Evolutionary conservation across 2,329 filamentous ascomycete genomes (phyloP).

Genomic region (Calonectria pauciramosa): DNA sequence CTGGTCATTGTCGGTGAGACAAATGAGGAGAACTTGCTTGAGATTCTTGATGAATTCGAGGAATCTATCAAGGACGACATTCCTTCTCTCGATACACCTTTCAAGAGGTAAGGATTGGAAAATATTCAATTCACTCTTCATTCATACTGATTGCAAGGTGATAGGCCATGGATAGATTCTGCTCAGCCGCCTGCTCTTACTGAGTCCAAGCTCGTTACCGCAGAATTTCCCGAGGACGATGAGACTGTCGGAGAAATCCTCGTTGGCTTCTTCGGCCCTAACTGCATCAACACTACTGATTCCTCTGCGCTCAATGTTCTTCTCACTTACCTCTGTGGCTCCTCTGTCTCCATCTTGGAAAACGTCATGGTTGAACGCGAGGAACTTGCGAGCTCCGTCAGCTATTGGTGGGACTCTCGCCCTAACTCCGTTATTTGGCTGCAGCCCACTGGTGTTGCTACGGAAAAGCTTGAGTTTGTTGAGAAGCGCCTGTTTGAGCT

Average conservation of each 20-base stretch:
- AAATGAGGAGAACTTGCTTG: constrained; percentile 83
- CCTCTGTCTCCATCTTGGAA: constrained; percentile 91
- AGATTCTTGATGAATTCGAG: constrained; percentile 90
- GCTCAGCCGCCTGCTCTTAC: constrained; percentile 80
- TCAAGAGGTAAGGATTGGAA: constrained; percentile 70
- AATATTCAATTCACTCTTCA: not conserved
- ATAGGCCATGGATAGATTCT: constrained; percentile 89
- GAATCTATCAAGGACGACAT: constrained; percentile 87
- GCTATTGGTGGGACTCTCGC: constrained; percentile 82
- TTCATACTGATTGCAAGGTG: constrained; percentile 16
- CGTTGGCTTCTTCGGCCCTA: constrained; percentile 88
- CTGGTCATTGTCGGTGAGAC: constrained; percentile 93
- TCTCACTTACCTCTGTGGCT: constrained; percentile 90
- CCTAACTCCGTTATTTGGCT: constrained; percentile 90
- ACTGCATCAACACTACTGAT: constrained; percentile 77
- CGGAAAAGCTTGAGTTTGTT: constrained; percentile 85
- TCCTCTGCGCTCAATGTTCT: constrained; percentile 83
- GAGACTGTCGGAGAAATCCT: constrained; percentile 92
- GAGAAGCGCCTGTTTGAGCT: constrained; percentile 89
- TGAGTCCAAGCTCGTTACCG: constrained; percentile 80
- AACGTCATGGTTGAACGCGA: constrained; percentile 95
- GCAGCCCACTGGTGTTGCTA: constrained; percentile 87
- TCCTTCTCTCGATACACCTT: constrained; percentile 79
- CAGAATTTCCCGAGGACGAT: constrained; percentile 96
- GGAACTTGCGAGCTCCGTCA: constrained; percentile 88